Evolutionary conservation across 352 stramenopile species (phyloP), one percentile per base, ranked within the genome.

Genomic region (Phytopythium chamaehyphon): DNA sequence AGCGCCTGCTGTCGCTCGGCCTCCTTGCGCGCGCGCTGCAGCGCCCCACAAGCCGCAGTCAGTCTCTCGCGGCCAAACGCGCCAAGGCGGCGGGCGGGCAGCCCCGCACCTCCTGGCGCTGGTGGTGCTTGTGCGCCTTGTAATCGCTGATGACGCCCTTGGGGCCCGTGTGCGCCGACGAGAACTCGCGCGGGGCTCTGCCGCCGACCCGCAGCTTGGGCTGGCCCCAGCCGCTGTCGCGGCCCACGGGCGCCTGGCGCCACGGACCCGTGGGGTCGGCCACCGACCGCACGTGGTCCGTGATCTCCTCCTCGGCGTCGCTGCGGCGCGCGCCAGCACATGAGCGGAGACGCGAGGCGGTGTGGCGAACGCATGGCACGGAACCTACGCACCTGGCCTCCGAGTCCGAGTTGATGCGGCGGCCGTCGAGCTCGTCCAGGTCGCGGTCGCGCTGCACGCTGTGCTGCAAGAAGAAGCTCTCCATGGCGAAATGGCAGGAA

Each of bases 141-240:
- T 88, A 90, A 68, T 93, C 83, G 39, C 76, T 86, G 40, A 90
- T 65, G 37, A 93, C 83, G 22, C 83, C 83, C 61, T 93, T 93
- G 8, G 83, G 83, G 0, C 83, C 83, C 8, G 83, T 92, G 64
- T 88, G 74, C 16, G 66, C 54, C 9, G 83, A 90, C 11, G 50
- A 59, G 42, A 88, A 92, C 58, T 77, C 58, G 6, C 73, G 69
- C 12, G 70, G 64, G 44, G 62, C 56, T 33, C 28, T 5, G 47
- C 63, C 64, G 10, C 62, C 59, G 4, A 50, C 57, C 11, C 52
- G 49, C 8, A 54, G 24, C 26, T 54, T 57, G 3, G 79, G 62
- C 26, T 77, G 70, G 1, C 81, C 83, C 76, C 74, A 90, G 5
- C 23, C 43, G 14, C 33, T 63, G 23, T 65, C 73, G 10, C 55